Base-by-base conservation (phyloP, 1,284 basidiomycete genomes). In the Puccinia hordei region DNA sequence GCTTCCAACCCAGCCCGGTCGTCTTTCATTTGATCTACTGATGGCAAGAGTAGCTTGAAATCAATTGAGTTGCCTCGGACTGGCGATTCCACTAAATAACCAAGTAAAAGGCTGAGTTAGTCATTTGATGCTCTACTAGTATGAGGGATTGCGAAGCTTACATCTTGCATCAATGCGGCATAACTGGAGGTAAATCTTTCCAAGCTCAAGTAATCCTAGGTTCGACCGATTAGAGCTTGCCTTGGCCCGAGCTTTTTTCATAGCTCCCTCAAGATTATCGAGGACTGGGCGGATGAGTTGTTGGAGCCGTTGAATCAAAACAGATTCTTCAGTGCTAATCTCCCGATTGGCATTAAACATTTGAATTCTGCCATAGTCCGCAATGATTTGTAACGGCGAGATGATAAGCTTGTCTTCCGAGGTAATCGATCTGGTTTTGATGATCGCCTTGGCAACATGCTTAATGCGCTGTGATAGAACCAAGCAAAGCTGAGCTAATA, bases 231-330 rank as follows among this genome's bases (percentile, higher is more conserved):
- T 46, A 12, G 41, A 71, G 27, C 44, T 71, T 51, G 38, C 68
- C 46, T 71, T 71, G 22, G 46, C 41, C 15, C 46, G 68, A 51
- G 46, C 22, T 51, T 71, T 71, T 51, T 71, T 71, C 41, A 71
- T 33, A 22, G 44, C 22, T 71, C n/a, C 8, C 41, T 71, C 68
- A 27, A 71, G 68, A n/a, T 51, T 46, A 51, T 33, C 27, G 24
- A 71, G 41, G 46, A 71, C n/a, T 12, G 68, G 68, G 8, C 27
- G 24, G n/a, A 51, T 33, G 46, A 51, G 30, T 24, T 71, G 41
- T 17, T 46, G 68, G 22, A 71, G 46, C n/a, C 68, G 68, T 15
- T 49, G 68, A 30, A 33, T 33, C 9, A 71, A 71, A 9, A 33
- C 6, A 5, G 46, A 51, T 33, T 71, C 46, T 51, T 71, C 68